Evolutionary conservation across 1,139 yeast genomes (phyloP), one percentile per base, ranked within the genome.

Genomic region (Blastobotrys aristatus): DNA sequence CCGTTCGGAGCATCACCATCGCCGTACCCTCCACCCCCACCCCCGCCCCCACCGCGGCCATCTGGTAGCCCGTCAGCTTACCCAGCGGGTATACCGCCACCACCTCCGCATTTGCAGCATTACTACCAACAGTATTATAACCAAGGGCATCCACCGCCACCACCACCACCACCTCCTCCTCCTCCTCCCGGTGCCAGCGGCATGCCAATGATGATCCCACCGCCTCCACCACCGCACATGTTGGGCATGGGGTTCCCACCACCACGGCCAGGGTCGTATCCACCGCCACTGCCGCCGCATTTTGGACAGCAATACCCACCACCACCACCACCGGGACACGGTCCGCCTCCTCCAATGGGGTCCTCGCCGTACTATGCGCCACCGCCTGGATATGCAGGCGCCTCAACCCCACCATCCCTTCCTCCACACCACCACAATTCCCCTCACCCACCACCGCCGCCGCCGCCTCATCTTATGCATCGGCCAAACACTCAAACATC

Each of bases 261-360:
- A 16, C 32, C 39, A 10, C 39, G 17, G 18, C 40, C 38, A 16
- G 21, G 31, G 18, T 33, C 36, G 3, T 27, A 13, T 5, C 43
- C 47, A 13, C 47, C 43, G 21, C 47, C 43, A 6, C 43, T 35
- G 16, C 46, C 35, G 24, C 46, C 35, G 14, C 37, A 11, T n/a
- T 21, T 21, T 22, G 17, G 13, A 13, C 17, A 18, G n/a, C 33
- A 20, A 26, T 11, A 14, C 14, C 29, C 27, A 34, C 40, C 40
- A 4, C 20, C 20, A 4, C 34, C 33, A 17, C 45, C 40, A 18
- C 40, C 40, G 7, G 40, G 40, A 6, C 43, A 18, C 11, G 32
- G 22, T 3, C 46, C 40, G 18, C 40, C 34, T 2, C 35, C 24
- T 13, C 39, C 32, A 16, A 14, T 17, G 27, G 27, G 26, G 20